Base-by-base conservation (phyloP, 805 yeast species). In the Nakazawaea ambrosiae region DNA sequence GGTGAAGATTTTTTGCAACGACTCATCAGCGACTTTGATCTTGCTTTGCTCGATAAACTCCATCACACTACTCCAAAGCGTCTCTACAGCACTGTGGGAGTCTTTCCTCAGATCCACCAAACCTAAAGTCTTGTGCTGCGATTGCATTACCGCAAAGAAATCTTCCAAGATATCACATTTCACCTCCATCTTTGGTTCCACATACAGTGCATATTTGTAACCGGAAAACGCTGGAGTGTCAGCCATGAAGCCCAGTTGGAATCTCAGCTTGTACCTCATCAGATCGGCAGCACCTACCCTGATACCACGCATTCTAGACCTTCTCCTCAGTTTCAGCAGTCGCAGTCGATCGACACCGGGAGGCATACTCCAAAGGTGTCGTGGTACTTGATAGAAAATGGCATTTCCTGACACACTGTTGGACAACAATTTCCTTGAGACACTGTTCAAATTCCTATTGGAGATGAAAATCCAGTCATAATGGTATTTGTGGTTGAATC, bases 381-480 rank as follows among this genome's bases (percentile, higher is more conserved):
- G 60, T 7, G 85, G 87, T 41, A 89, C 75, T 32, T 66, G 40
- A 22, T 88, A 96, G 49, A 78, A 87, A 46, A 74, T 67, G 22
- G 84, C 77, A 5, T 58, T 64, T 31, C 96, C 96, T 25, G 87
- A 73, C 5, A 76, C 76, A 51, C 84, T 58, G 2, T 81, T 70
- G 2, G 68, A 47, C 12, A 89, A 75, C 10, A 70, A 63, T n/a
- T 58, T 53, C 47, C 68, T 76, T 54, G 87, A 81, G 43, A 80
- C 82, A 1, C 78, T 79, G 18, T 74, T 65, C 58, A 87, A 84
- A 27, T 66, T 75, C 34, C 73, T 79, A 50, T 87, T 89, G 57
- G 85, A 88, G 48, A 85, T 66, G 54, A 89, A 88, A 12, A 86
- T 85, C 96, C 96, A 89, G 47, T 90, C 96, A 54, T 89, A 89